These are phyloP conservation scores for Datisca glomerata DNA, from an alignment of 306 rosid genomes.

Conservation along the genomic window DNA sequence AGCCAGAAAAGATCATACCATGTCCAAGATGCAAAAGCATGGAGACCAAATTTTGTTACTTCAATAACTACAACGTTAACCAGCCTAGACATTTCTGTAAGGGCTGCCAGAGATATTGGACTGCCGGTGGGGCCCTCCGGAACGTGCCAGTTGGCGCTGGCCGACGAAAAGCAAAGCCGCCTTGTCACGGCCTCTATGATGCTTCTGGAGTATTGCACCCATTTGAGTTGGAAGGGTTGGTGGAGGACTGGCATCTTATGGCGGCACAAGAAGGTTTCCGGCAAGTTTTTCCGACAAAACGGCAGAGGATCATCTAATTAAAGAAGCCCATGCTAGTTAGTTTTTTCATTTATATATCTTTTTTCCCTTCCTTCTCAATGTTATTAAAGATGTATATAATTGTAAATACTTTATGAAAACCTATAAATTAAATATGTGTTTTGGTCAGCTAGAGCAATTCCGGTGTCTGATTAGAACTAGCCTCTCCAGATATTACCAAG, in stretches of 20 bases:
- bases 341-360: no score
- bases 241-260: conserved; percentile 30
- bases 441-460: no score
- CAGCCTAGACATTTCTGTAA: conserved; percentile 83
- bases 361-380: no score
- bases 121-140: conserved; percentile 76
- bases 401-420: no score
- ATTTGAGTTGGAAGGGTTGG: conserved; percentile 28
- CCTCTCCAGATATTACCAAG: no score
- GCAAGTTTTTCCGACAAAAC: conserved; percentile 27
- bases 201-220: conserved; percentile 20
- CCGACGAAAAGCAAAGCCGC: conserved; percentile 46
- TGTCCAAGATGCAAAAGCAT: conserved; percentile 85
- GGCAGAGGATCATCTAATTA: conserved; percentile 32
- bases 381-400: no score
- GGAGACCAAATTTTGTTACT: conserved; percentile 83
- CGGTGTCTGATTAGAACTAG: no score
- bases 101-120: no score
- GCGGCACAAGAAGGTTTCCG: conserved; percentile 23
- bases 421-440: no score
- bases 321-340: no score
- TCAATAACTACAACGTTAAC: conserved; percentile 77
- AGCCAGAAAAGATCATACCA: conserved; percentile 54
- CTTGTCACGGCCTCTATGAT: conserved; percentile 29
- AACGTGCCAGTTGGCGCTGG: conserved; percentile 71